These are phyloP conservation scores for Ascochyta pisi DNA, from an alignment of 2,329 filamentous ascomycete genomes.

Conservation along the genomic window DNA sequence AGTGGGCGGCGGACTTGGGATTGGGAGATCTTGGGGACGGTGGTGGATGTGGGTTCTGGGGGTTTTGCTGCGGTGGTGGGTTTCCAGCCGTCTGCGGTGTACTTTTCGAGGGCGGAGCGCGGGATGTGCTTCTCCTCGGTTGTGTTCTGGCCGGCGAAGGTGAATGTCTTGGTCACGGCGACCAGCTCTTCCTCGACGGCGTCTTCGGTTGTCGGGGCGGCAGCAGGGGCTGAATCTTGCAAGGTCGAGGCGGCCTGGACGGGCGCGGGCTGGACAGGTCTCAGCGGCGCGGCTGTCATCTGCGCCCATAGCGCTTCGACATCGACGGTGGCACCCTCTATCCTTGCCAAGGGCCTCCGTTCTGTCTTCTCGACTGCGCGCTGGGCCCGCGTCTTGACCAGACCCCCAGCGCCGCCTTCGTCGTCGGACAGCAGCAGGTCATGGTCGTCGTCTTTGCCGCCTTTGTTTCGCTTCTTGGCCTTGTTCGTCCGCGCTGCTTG, in stretches of 20 bases:
- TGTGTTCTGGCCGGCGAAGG: slow-evolving; percentile 75
- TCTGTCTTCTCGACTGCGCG: slow-evolving; percentile 70
- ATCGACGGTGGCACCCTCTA: slow-evolving; percentile 70
- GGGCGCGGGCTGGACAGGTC: slow-evolving; percentile 28
- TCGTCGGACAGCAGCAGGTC: slow-evolving; percentile 38
- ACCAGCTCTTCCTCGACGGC: slow-evolving; percentile 53
- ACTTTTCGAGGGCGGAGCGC: slow-evolving; percentile 37
- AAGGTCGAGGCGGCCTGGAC: slow-evolving; percentile 8
- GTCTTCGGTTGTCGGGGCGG: slow-evolving; percentile 16
- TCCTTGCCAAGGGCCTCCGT: slow-evolving; percentile 59
- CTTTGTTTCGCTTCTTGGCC: slow-evolving; percentile 50
- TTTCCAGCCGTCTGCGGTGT: slow-evolving; percentile 43
- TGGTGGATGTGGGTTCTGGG: neutral
- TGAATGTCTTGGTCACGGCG: slow-evolving; percentile 74
- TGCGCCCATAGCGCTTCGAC: slow-evolving; percentile 74
- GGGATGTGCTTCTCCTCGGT: slow-evolving; percentile 75
- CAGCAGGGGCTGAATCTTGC: slow-evolving; percentile 19
- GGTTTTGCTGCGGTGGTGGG: slow-evolving; percentile 17
- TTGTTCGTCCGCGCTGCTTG: slow-evolving; percentile 63
- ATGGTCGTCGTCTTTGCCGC: slow-evolving; percentile 28
- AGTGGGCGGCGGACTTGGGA: slow-evolving; percentile 33
- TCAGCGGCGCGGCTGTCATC: slow-evolving; percentile 62
- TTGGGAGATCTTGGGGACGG: slow-evolving; percentile 3
- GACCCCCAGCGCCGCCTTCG: slow-evolving; percentile 62
- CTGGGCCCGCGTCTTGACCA: slow-evolving; percentile 77